A percentile compares a stretch with the other conserved stretches of the same genome.
Evolutionary conservation across 257 asterid genomes (phyloP).

Genomic region (Ophiorrhiza pumila): DNA sequence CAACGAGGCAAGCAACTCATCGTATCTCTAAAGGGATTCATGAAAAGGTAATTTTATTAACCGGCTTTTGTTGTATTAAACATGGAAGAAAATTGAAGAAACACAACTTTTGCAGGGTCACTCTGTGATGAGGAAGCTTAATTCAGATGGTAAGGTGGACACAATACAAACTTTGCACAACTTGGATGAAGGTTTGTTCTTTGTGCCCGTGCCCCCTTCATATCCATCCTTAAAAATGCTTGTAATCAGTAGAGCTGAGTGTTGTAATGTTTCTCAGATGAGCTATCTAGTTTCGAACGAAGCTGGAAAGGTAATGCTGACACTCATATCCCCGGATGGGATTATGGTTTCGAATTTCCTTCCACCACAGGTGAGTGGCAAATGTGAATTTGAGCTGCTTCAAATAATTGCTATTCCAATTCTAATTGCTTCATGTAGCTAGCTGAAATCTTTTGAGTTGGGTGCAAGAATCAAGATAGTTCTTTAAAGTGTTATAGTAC

Average conservation of each 20-base stretch:
- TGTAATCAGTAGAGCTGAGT: conserved; percentile 6
- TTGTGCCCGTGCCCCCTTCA: not conserved
- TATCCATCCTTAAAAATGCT: not conserved
- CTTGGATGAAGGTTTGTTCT: conserved; percentile 62
- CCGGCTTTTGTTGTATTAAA: not conserved
- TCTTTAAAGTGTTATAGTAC: no score
- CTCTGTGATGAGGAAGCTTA: conserved; percentile 64
- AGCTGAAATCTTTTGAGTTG: no score
- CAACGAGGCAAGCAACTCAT: conserved; percentile 81
- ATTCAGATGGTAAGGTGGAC: conserved; percentile 75
- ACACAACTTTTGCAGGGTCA: conserved; percentile 55
- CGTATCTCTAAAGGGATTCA: conserved; percentile 77
- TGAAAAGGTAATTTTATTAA: conserved; percentile 51
- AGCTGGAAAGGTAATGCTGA: conserved; percentile 58
- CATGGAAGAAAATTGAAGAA: no score
- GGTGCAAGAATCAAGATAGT: no score
- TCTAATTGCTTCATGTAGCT: not conserved
- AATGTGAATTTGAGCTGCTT: no score
- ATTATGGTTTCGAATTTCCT: conserved; percentile 25
- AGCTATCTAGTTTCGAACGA: conserved; percentile 58
- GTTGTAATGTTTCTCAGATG: conserved; percentile 41
- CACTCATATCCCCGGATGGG: conserved; percentile 36
- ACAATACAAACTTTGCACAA: conserved; percentile 64
- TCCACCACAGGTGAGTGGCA: conserved; percentile 30
- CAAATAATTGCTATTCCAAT: not conserved